Conservation (phyloP, 148 eudicot species). For the Rheum nobile region DNA sequence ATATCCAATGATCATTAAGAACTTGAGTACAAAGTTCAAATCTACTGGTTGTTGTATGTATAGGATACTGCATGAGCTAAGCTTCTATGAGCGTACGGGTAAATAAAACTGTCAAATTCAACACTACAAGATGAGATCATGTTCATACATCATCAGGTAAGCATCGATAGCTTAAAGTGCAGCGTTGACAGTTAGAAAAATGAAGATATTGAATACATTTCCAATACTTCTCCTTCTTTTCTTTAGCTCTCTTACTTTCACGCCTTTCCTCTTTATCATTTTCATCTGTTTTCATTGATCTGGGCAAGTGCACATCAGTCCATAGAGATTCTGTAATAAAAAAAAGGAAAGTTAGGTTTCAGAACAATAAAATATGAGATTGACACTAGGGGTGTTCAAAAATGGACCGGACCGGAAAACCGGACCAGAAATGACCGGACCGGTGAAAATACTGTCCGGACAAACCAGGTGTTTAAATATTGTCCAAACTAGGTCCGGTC, state of each 20-base stretch:
- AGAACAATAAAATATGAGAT: background rate
- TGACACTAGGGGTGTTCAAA: no score
- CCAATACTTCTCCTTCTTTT: constrained; percentile 59
- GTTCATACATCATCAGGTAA: constrained; percentile 73
- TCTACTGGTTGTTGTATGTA: constrained; percentile 77
- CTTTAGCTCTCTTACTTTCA: constrained; percentile 59
- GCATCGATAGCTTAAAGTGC: constrained; percentile 93
- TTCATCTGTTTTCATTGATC: constrained; percentile 44
- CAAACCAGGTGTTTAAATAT: no score
- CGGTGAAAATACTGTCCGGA: no score
- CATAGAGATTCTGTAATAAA: constrained; percentile 42
- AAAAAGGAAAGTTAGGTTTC: background rate
- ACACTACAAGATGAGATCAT: constrained; percentile 1
- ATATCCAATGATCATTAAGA: constrained; percentile 88
- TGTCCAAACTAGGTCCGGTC: no score
- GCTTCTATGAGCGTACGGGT: constrained; percentile 1
- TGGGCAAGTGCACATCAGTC: constrained; percentile 52
- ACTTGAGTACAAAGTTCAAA: constrained; percentile 79
- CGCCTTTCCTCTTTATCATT: constrained; percentile 70
- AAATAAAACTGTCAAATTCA: constrained; percentile 8
- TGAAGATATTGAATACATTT: constrained; percentile 93
- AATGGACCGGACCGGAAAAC: no score
- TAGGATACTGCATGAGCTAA: constrained; percentile 57
- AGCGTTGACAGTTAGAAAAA: constrained; percentile 72
- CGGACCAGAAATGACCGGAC: no score